Conservation (phyloP, 768 basidiomycete genomes). For the Tylopilus rubrobrunneus region DNA sequence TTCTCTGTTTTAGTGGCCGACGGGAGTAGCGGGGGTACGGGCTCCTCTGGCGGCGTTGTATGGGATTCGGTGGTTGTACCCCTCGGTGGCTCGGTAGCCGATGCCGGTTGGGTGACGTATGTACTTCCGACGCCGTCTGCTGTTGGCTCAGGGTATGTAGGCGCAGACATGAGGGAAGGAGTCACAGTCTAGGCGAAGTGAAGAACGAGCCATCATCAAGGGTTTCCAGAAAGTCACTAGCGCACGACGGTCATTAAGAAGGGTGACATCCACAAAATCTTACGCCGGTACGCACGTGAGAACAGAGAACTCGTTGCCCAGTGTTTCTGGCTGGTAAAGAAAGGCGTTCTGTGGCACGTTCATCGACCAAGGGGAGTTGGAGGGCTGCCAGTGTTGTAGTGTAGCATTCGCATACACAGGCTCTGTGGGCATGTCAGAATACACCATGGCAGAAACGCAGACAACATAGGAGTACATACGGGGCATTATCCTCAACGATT, state of each 20-base stretch:
- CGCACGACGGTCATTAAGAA: background rate
- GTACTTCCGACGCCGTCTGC: constrained; percentile 8
- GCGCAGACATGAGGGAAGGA: constrained; percentile 47
- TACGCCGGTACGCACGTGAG: constrained; percentile 52
- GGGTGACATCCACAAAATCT: background rate
- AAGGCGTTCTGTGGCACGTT: constrained; percentile 47
- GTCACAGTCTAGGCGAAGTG: constrained; percentile 49
- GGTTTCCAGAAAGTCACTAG: constrained; percentile 83
- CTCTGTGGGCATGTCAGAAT: constrained; percentile 8
- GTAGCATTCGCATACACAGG: constrained; percentile 20
- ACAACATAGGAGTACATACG: constrained; percentile 14
- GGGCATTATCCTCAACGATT: constrained; percentile 32
- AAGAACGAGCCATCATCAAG: constrained; percentile 84
- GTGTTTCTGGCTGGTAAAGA: constrained; percentile 66
- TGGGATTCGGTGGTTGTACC: constrained; percentile 21
- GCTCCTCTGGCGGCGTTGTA: constrained; percentile 33
- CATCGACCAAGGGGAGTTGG: constrained; percentile 53
- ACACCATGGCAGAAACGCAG: background rate
- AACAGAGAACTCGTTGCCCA: constrained; percentile 81
- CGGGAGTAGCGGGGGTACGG: constrained; percentile 54
- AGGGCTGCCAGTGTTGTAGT: constrained; percentile 19
- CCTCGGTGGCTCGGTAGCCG: constrained; percentile 20
- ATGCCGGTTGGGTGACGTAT: constrained; percentile 14
- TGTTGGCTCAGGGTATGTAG: constrained; percentile 19
- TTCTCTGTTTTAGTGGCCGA: constrained; percentile 79